Evolutionary conservation across 148 eudicot species (phyloP).

Genomic region (Cornus suecica): DNA sequence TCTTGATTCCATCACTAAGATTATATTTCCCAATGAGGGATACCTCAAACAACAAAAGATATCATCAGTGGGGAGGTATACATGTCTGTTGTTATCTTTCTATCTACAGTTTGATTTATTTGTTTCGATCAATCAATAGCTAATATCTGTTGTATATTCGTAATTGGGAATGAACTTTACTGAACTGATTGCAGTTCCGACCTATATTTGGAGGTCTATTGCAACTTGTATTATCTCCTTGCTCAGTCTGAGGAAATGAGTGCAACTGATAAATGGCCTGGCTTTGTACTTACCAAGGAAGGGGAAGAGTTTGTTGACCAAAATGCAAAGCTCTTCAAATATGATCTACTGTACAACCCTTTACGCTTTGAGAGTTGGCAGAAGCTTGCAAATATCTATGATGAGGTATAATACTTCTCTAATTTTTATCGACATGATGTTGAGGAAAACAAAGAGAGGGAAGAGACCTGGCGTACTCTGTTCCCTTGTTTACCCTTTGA

Average conservation of each 20-base stretch:
- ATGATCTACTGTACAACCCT: slow-evolving; percentile 87
- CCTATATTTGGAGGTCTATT: slow-evolving; percentile 83
- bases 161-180: background rate
- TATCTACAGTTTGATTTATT: slow-evolving; percentile 8
- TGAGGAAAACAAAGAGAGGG: background rate
- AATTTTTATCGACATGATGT: background rate
- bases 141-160: background rate
- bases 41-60: slow-evolving; percentile 43
- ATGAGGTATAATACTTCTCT: slow-evolving; percentile 53
- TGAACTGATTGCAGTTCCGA: slow-evolving; percentile 65
- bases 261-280: slow-evolving; percentile 97
- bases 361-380: slow-evolving; percentile 95
- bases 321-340: slow-evolving; percentile 85
- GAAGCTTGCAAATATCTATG: slow-evolving; percentile 88
- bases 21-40: slow-evolving; percentile 54
- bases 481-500: background rate
- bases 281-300: slow-evolving; percentile 94
- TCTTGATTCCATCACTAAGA: slow-evolving; percentile 52
- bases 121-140: background rate
- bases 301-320: slow-evolving; percentile 93
- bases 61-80: slow-evolving; percentile 51
- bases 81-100: background rate
- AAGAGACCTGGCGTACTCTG: background rate
- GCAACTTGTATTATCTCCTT: slow-evolving; percentile 86
- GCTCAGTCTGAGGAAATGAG: slow-evolving; percentile 89